Base-by-base conservation (phyloP, 371 early-diverging fungal genomes). In the Mucor sp. region DNA sequence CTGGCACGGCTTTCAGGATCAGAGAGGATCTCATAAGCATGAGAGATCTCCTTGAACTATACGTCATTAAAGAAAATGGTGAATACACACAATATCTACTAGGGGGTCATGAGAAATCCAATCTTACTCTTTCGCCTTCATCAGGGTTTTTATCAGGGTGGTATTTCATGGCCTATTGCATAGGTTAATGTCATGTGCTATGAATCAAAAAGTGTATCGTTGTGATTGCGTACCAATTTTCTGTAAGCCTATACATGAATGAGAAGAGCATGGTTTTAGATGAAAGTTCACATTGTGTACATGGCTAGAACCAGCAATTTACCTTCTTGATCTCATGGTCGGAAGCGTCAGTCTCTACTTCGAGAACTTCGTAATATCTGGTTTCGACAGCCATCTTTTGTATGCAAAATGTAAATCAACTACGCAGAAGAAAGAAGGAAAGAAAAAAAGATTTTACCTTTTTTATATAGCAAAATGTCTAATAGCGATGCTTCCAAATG, bases 21-120 rank as follows among this genome's bases (percentile, higher is more conserved):
- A 14, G 94, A 93, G 17, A 99, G 84, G 25, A 97, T 87, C 67
- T 96, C 96, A 81, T 98, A 99, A 4, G 99, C 99, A 70, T 94
- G 93, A 27, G 87, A 90, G 62, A 99, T 84, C 75, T 95, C 91
- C 71, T 97, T 96, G 80, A 98, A 99, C 83, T 94, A 71, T 80
- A 82, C 11, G 53, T 27, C 53, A 57, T 33, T 19, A 50, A 23
- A 25, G 7, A 50, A 50, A 17, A 41, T 41, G 17, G 41, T 33
- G 6, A 57, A 33, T 57, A 28, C 4, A 4, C 30, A 21, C 19
- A 7, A 4, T 4, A 56, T 56, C 15, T 30, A 15, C 28, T 8
- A 14, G 19, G n/a, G 57, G 9, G 37, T 33, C 53, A 12, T 53
- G 53, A 27, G 53, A 53, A 3, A 15, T 53, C 15, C 53, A 8